These are phyloP conservation scores for Fomitopsis pulvina DNA, from an alignment of 768 basidiomycete genomes.

Conservation along the genomic window DNA sequence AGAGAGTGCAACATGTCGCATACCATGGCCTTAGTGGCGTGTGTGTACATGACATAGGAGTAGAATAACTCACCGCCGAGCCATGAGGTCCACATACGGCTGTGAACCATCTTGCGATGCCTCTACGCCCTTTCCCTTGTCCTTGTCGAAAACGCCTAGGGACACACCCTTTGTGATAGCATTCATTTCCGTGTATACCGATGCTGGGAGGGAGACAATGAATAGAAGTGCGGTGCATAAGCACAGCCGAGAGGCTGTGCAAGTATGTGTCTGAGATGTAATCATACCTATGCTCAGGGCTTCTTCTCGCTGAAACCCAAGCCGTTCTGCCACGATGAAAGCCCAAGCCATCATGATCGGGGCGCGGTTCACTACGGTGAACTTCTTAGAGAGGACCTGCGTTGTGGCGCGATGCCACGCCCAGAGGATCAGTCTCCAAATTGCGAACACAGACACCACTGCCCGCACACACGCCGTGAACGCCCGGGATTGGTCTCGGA, in stretches of 20 bases:
- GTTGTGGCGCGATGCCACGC: background rate
- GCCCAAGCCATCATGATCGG: constrained; percentile 96
- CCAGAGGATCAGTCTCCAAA: background rate
- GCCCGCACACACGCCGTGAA: background rate
- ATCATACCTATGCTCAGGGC: constrained; percentile 80
- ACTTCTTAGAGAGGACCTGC: constrained; percentile 55
- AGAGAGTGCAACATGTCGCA: background rate
- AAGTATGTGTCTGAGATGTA: background rate
- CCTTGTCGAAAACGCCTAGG: constrained; percentile 65
- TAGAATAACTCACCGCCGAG: constrained; percentile 43
- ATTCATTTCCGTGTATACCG: constrained; percentile 92
- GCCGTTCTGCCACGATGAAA: constrained; percentile 72
- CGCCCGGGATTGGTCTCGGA: background rate
- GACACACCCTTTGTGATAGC: constrained; percentile 80
- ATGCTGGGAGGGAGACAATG: constrained; percentile 42
- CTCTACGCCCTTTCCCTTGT: constrained; percentile 48
- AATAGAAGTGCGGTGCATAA: background rate
- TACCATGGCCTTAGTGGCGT: background rate
- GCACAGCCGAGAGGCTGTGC: constrained; percentile 14
- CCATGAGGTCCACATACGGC: constrained; percentile 84
- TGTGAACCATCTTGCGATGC: constrained; percentile 54
- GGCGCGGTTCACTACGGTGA: constrained; percentile 77
- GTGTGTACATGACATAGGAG: background rate
- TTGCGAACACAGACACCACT: constrained; percentile 1
- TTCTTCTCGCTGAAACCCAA: constrained; percentile 86